Evolutionary conservation across 345 rosid species (phyloP), one percentile per base, ranked within the genome.

Genomic region (Orychophragmus violaceus): DNA sequence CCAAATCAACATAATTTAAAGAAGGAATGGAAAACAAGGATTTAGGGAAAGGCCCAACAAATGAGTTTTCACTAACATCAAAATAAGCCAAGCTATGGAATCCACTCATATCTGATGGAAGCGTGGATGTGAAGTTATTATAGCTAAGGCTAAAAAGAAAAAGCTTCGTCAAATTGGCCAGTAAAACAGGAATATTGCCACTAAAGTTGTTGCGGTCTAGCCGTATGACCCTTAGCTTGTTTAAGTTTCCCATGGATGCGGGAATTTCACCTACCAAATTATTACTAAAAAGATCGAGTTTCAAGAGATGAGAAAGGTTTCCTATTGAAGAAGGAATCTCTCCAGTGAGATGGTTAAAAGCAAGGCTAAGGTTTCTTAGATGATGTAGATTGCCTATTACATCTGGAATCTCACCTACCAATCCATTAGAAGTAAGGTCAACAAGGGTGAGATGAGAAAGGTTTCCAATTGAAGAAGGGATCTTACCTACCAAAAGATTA

Each of bases 191-290:
- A 9, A 41, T 5, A 0, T 1, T 25, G 4, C 64, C 64, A 59
- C 11, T 16, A 9, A 41, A 59, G 11, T 2, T 25, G 11, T 59
- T 63, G 1, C 1, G 0, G 0, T 3, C 45, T 32, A 63, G 68
- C 0, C 0, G 1, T 11, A 63, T 12, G 11, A 8, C 4, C n/a
- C 21, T 22, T 21, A 62, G 44, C 11, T 48, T 1, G 23, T 32
- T 32, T 32, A 63, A 14, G 32, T 33, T 46, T 46, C 30, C 32
- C 0, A 62, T 46, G 30, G 67, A 46, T 32, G 10, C 4, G 0
- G 68, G 32, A 32, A 48, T 23, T n/a, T 48, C 45, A 32, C 68
- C 68, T 21, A 48, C 68, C 45, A 63, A 48, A 32, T 21, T 2
- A 3, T 21, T 63, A 7, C 0, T 0, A 14, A 0, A 0, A 30